Evolutionary conservation across 2,329 filamentous ascomycete genomes (phyloP).

Genomic region (Curvularia verruculosa): DNA sequence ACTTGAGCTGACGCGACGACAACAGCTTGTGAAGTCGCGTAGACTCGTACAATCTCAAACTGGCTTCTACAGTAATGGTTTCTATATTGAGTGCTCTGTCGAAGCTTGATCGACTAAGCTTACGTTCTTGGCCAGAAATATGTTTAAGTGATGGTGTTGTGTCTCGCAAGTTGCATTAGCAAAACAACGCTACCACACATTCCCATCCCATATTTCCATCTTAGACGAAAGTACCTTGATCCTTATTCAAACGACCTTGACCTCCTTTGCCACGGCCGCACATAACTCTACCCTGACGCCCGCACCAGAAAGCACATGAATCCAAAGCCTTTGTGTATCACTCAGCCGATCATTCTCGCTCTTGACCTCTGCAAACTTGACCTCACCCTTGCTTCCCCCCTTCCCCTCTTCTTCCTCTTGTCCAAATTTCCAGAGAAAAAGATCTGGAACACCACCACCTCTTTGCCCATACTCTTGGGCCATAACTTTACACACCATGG

Average conservation of each 20-base stretch:
- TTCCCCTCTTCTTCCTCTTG: slow-evolving; percentile 5
- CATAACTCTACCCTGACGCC: slow-evolving; percentile 86
- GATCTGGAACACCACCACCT: slow-evolving; percentile 86
- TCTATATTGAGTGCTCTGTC: not conserved
- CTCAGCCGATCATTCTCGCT: slow-evolving; percentile 85
- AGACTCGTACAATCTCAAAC: not conserved
- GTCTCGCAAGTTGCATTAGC: not conserved
- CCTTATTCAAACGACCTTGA: slow-evolving; percentile 38
- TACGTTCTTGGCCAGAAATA: not conserved
- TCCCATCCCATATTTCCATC: not conserved
- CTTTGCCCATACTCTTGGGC: slow-evolving; percentile 91
- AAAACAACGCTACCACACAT: not conserved
- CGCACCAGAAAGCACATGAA: slow-evolving; percentile 85
- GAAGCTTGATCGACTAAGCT: not conserved
- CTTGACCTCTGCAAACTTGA: slow-evolving; percentile 71
- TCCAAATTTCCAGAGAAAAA: slow-evolving; percentile 78
- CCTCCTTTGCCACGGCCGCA: slow-evolving; percentile 65
- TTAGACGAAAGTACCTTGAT: not conserved
- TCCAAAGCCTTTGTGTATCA: slow-evolving; percentile 96
- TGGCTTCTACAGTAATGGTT: not conserved
- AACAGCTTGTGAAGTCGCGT: not conserved
- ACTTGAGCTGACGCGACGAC: not conserved
- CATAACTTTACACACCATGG: slow-evolving; percentile 88
- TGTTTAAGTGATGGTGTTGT: not conserved
- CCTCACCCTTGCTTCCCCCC: slow-evolving; percentile 57